phyloP scores from a whole-genome alignment of 2,329 filamentous ascomycete genomes.

The Sporothrix pseudoabietina region DNA sequence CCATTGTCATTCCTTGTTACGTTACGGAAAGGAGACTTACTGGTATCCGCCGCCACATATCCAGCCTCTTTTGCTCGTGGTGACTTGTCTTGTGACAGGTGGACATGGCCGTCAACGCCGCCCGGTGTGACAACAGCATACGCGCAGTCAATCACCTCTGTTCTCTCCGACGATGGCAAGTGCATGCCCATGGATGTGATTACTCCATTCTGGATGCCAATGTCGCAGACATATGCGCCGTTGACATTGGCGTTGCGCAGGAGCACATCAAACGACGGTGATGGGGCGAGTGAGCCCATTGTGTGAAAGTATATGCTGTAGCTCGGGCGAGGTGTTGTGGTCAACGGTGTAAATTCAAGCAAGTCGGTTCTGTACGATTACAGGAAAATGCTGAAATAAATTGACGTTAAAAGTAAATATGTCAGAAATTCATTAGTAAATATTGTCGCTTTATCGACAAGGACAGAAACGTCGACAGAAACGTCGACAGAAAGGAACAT shows the following conservation, averaged over 20 bases:
- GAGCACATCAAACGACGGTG: slow-evolving; percentile 12
- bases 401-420: no score
- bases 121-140: slow-evolving; percentile 28
- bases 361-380: no score
- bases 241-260: slow-evolving; percentile 30
- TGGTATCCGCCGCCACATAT: slow-evolving; percentile 37
- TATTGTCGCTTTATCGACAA: not conserved
- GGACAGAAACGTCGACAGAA: not conserved
- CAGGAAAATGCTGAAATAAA: no score
- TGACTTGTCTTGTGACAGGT: slow-evolving; percentile 42
- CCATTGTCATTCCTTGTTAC: not conserved
- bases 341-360: no score
- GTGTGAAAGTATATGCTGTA: not conserved
- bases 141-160: slow-evolving; percentile 27
- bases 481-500: not conserved
- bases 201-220: slow-evolving; percentile 26
- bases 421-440: no score
- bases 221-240: slow-evolving; percentile 27
- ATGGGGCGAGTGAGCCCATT: not conserved
- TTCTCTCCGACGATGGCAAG: not conserved
- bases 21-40: not conserved
- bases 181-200: slow-evolving; percentile 22
- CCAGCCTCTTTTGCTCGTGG: slow-evolving; percentile 35
- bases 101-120: slow-evolving; percentile 45
- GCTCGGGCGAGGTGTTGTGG: not conserved